phyloP scores from a whole-genome alignment of 2,329 filamentous ascomycete genomes.

The Monosporascus cannonballus region DNA sequence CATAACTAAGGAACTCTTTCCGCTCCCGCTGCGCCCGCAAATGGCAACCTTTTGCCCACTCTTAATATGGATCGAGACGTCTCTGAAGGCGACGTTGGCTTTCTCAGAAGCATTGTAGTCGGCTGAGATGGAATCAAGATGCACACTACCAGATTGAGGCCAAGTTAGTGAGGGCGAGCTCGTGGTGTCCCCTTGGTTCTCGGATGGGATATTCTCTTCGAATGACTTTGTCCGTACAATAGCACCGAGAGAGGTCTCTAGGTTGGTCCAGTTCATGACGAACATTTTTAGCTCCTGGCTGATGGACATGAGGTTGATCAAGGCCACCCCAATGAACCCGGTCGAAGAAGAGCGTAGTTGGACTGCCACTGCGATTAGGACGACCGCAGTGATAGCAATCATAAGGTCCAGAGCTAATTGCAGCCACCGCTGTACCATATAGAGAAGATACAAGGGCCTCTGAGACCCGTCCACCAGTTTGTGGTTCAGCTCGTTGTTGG shows the following conservation, averaged over 20 bases:
- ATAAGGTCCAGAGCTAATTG: slow-evolving; percentile 25
- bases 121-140: too few relatives aligned
- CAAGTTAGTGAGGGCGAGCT: too few relatives aligned
- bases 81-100: too few relatives aligned
- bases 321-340: not conserved
- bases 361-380: not conserved
- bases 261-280: not conserved
- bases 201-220: not conserved
- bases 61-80: too few relatives aligned
- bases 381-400: slow-evolving; percentile 20
- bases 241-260: not conserved
- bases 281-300: not conserved
- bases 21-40: too few relatives aligned
- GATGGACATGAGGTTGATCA: not conserved
- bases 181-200: not conserved
- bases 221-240: not conserved
- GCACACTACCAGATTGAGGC: too few relatives aligned
- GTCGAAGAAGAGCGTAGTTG: not conserved
- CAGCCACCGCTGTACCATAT: slow-evolving; percentile 28
- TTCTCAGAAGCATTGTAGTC: too few relatives aligned
- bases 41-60: too few relatives aligned
- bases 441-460: slow-evolving; percentile 27
- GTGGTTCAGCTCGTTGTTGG: slow-evolving; percentile 25
- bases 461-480: slow-evolving; percentile 25
- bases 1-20: too few relatives aligned